Base-by-base conservation (phyloP, 2,329 filamentous ascomycete species). In the Xylariaceae sp. region DNA sequence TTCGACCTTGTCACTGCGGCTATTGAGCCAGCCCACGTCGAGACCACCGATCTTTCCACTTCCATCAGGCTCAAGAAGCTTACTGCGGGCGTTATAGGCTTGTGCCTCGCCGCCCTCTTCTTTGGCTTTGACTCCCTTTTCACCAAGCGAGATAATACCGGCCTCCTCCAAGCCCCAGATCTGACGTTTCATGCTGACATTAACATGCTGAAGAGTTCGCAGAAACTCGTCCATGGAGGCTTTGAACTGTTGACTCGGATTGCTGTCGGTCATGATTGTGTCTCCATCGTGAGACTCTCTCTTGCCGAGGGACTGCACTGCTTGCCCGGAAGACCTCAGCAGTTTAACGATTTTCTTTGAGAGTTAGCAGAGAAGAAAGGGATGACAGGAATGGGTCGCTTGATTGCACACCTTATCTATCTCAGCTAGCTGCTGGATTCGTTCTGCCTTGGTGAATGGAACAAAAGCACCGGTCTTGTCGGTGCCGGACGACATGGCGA, bases 21-120 rank as follows among this genome's bases (percentile, higher is more conserved):
- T 89, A 59, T 96, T 97, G 53, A 97, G 64, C 78, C 85, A 90
- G 21, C 89, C 89, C 11, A 94, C 82, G 57, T 96, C 89, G 37
- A 96, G 69, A 18, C 66, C 67, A 8, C 74, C 76, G 23, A 78
- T 73, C 51, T 69, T 70, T 15, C 70, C 76, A 40, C 69, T 63
- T 27, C 71, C 76, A 31, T 76, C 66, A 27, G 79, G 70, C 57
- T 78, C 65, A 48, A 77, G 50, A 8, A 68, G 67, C 9, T 64
- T 59, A 30, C 60, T 61, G 8, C 55, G 47, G 28, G 30, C 40
- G 18, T 36, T 35, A 23, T 38, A 44, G 35, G 34, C 47, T 17
- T 50, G 45, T 12, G 48, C 50, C 18, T 56, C 55, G 7, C 50
- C 51, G 24, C 50, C 50, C 37, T 54, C 51, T 18, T 53, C 51